A percentile compares a stretch with the other conserved stretches of the same genome.
Conservation (phyloP, 441 rosid species). For the Melastoma candidum region DNA sequence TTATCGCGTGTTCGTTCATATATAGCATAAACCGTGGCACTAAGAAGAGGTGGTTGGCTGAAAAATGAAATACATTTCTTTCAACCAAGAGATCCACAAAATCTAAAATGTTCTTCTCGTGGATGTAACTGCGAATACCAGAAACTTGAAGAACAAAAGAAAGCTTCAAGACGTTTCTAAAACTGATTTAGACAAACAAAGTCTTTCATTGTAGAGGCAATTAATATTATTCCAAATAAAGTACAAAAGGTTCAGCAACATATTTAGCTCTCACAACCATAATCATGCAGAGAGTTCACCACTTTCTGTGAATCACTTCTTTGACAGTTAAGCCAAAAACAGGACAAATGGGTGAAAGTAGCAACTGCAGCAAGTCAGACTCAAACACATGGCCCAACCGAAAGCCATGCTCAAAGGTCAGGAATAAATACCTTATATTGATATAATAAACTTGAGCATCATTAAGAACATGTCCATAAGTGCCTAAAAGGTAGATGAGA, state of each 20-base stretch:
- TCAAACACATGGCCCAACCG: background rate
- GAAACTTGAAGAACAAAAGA: no score
- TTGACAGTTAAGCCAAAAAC: no score
- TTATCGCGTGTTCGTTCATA: slow-evolving; percentile 47
- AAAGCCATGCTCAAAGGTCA: background rate
- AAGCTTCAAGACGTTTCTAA: no score
- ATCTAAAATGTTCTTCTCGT: background rate
- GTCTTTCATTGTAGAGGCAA: no score
- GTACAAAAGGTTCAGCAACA: no score
- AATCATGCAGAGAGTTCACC: no score
- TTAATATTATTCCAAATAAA: no score
- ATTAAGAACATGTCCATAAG: slow-evolving; percentile 62
- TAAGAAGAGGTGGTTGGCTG: slow-evolving; percentile 86
- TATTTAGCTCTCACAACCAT: no score
- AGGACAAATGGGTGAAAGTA: no score
- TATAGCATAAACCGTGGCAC: slow-evolving; percentile 72
- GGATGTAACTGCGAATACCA: no score
- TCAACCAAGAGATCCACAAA: background rate
- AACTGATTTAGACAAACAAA: no score
- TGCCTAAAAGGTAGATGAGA: slow-evolving; percentile 54
- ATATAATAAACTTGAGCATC: slow-evolving; percentile 78
- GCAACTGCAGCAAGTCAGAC: background rate
- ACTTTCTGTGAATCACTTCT: no score
- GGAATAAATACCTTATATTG: slow-evolving; percentile 55
- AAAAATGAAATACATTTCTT: slow-evolving; percentile 4